Evolutionary conservation across 139 green algal species (phyloP), one percentile per base, ranked within the genome.

Genomic region (Microglena sp.): DNA sequence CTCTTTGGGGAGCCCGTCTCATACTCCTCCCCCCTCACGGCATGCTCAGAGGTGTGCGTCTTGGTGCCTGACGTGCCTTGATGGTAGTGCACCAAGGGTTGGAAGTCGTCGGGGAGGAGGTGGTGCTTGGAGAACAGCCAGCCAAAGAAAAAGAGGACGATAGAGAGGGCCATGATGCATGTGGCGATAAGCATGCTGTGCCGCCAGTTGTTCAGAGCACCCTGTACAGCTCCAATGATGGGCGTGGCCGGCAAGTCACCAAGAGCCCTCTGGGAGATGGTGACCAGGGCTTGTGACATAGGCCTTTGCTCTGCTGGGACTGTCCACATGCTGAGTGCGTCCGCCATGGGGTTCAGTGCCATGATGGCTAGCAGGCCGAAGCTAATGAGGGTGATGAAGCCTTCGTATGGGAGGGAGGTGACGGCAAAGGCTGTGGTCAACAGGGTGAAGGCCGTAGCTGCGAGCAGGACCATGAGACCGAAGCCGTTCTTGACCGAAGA

Each of bases 321-420:
- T 33, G 53, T 60, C 53, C 53, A 60, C 53, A 60, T 60, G 53
- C 53, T 60, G 18, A 60, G 53, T 7, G 53, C 53, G 24, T 60
- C 27, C 7, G 27, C 31, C 7, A 60, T 28, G 24, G 53, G 53
- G 53, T 60, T 60, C 6, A 18, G 7, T 8, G 31, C 27, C 7
- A 24, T 26, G 21, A 60, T 8, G 53, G n/a, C 18, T 26, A 60
- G 18, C 18, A 60, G 7, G 53, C 53, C 53, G 6, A 60, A 18
- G 7, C 53, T 26, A 8, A 24, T 33, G 21, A 60, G 24, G 8
- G 21, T 26, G 7, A 60, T 8, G 53, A 60, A 60, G 24, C 27
- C 8, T 8, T 26, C 15, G 24, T 33, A 11, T 8, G 53, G 53
- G 6, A 60, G 53, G 53, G n/a, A 22, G 24, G n/a, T 60, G 53